Evolutionary conservation across 169 alveolate species (phyloP), one percentile per base, ranked within the genome.

Genomic region (Eimeria maxima): DNA sequence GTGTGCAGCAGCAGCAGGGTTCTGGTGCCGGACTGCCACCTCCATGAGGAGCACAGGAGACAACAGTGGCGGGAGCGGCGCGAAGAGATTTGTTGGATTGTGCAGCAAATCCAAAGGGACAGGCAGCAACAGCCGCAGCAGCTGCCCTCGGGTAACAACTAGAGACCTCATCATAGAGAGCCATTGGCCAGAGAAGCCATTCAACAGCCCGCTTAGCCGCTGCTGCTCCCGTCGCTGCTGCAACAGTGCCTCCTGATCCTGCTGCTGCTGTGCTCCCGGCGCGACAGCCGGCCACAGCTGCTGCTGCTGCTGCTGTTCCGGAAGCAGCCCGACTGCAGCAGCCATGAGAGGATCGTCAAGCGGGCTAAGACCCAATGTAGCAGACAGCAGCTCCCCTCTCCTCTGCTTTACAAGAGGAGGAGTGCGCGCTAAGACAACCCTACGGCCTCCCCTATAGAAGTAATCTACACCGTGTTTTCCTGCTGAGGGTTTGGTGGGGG

Each of bases 121-220:
- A 11, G 60, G 60, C 60, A 53, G 60, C 60, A 53, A 14, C 60
- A 53, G 95, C 78, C 47, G 74, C 78, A 90, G 89, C 13, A 90
- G 55, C 55, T 47, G 55, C 53, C 74, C 76, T 33, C 95, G 47
- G 2, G 45, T 44, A 71, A 90, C 74, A 8, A 90, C 76, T 74
- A 90, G 47, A 50, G 80, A 13, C 53, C 53, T 67, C 80, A 90
- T 29, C 90, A 90, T 50, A 67, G n/a, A 33, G 60, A 90, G 44
- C 95, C 95, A 90, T 57, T 90, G 95, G 60, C 95, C 95, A 20
- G 88, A 67, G 78, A 90, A 90, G 27, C 95, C 95, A 38, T 60
- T 67, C 57, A 90, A 74, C 88, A 45, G 27, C 63, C 95, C 95
- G 57, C 57, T 60, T 55, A 90, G 84, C 44, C 50, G 42, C 65